A percentile compares a stretch with the other conserved stretches of the same genome.
These are phyloP conservation scores for Sporothrix globosa DNA, from an alignment of 2,329 filamentous ascomycete genomes.

Conservation along the genomic window DNA sequence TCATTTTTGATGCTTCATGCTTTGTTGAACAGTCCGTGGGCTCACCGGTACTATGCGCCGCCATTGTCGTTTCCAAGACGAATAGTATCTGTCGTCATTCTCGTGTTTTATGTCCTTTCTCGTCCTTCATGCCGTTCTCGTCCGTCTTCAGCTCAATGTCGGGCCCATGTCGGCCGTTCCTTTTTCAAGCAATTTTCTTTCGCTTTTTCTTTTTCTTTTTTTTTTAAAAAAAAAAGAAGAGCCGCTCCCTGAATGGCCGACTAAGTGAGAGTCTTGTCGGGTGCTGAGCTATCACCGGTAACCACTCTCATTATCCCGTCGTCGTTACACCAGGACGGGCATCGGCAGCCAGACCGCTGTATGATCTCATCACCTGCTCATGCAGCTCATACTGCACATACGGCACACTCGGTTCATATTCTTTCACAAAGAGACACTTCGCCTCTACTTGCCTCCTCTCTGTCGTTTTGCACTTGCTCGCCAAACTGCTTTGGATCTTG, in stretches of 20 bases:
- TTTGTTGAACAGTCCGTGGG: not conserved
- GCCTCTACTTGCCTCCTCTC: not conserved
- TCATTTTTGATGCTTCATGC: not conserved
- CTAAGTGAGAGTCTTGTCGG: not conserved
- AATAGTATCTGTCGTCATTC: not conserved
- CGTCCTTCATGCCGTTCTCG: not conserved
- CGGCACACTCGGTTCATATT: not conserved
- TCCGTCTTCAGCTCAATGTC: not conserved
- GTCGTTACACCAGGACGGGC: not conserved
- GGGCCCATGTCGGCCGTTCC: slow-evolving; percentile 13
- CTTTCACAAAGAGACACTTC: too few relatives aligned
- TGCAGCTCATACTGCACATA: too few relatives aligned
- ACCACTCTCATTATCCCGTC: not conserved
- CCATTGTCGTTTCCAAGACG: not conserved
- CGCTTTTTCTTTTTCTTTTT: too few relatives aligned
- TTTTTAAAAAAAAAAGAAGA: not conserved
- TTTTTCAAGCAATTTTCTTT: not conserved
- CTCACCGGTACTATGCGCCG: not conserved
- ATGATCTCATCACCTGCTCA: slow-evolving; percentile 9
- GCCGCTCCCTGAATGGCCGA: too few relatives aligned
- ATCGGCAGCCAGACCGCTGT: not conserved
- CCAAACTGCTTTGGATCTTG: not conserved
- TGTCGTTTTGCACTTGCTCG: not conserved
- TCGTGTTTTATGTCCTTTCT: not conserved
- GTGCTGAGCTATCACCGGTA: not conserved